phyloP scores from a whole-genome alignment of 208 protist species.

The Phytomonas serpens region DNA sequence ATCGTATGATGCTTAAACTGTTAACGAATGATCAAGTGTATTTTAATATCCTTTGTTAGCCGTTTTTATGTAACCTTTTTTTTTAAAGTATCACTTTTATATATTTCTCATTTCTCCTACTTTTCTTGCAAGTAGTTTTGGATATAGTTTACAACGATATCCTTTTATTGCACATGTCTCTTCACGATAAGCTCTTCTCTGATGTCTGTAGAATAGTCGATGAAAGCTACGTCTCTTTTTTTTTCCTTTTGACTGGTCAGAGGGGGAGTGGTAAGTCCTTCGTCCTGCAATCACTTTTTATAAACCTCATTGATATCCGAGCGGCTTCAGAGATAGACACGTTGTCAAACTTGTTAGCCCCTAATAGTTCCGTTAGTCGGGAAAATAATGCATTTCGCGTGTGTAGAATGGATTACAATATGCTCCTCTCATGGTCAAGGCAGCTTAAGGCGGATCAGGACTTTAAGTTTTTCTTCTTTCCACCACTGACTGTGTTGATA shows the following conservation, averaged over 20 bases:
- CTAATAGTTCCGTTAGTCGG: background rate
- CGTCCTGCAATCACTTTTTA: constrained; percentile 6
- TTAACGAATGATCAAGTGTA: background rate
- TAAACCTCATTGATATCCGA: background rate
- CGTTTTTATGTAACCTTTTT: background rate
- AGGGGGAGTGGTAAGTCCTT: constrained; percentile 23
- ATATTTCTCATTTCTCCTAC: background rate
- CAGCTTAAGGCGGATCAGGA: background rate
- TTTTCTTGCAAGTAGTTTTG: background rate
- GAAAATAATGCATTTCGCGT: background rate
- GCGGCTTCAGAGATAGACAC: background rate
- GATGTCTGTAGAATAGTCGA: constrained; percentile 2
- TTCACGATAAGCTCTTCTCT: background rate
- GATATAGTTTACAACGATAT: background rate
- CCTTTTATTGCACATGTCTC: constrained; percentile 1
- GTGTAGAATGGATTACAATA: background rate
- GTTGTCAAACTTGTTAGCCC: background rate
- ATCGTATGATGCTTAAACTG: background rate
- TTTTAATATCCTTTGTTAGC: background rate
- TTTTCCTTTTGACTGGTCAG: constrained; percentile 23
- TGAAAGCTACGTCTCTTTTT: constrained; percentile 14
- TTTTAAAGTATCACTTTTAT: background rate
- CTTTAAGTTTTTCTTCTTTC: background rate
- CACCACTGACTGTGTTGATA: constrained; percentile 35
- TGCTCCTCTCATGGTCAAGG: background rate